Base-by-base conservation (phyloP, 2,329 filamentous ascomycete genomes). In the Davidsoniella virescens region DNA sequence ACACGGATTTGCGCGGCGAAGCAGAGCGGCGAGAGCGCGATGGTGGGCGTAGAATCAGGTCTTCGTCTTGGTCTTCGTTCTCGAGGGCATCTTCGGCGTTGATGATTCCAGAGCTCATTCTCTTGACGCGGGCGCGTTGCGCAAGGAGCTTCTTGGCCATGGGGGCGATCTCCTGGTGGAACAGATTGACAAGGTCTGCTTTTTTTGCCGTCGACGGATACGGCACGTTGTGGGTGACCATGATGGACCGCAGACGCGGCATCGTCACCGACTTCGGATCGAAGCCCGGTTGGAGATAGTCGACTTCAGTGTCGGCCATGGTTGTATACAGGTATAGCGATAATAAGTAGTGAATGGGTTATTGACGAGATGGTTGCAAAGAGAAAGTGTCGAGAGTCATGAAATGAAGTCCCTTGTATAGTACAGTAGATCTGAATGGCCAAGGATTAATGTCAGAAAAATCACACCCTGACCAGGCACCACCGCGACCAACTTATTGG, bases 181-280 rank as follows among this genome's bases (percentile, higher is more conserved):
- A 87, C 44, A 96, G 78, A 6, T 84, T 79, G 54, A 98, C 73
- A 18, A 98, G 78, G 61, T 94, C 82, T 0, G 78, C 70, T 69
- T 98, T 98, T 69, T 96, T 98, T 10, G 92, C 87, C 4, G 81
- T 88, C 0, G 86, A 81, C 4, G 88, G 82, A 62, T 94, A 96
- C 37, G 78, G 68, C 59, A 96, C 71, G 62, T 87, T 84, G 67
- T 98, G 86, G 56, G 80, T 83, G 59, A 96, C 84, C 52, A 98
- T 78, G 56, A 96, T 93, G 45, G 84, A 90, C 59, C 92, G 85
- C 58, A 98, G 71, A 43, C 84, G 83, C 25, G 92, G 87, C 46
- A 96, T 80, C 1, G 87, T 96, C 55, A 96, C 76, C 56, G 75
- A 78, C 61, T 75, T 73, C 17, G 92, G 80, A 63, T 98, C 87